These are phyloP conservation scores for Moesziomyces sp. DNA, from an alignment of 1,284 basidiomycete species.

Conservation along the genomic window DNA sequence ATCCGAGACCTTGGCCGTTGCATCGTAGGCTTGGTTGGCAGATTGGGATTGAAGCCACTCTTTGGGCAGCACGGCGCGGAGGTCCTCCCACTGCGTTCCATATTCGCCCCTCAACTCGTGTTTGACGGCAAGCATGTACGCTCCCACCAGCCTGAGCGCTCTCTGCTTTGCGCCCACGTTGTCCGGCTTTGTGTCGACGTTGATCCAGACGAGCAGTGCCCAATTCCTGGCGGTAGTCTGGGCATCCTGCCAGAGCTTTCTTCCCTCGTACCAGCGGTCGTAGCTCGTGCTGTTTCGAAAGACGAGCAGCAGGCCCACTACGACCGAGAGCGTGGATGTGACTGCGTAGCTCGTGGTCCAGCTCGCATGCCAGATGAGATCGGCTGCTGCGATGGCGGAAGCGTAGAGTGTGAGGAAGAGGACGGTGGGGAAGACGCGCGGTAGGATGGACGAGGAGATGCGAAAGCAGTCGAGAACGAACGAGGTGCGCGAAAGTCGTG, in stretches of 20 bases:
- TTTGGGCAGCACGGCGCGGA: constrained; percentile 19
- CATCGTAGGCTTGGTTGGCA: no score
- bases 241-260: constrained; percentile 77
- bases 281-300: constrained; percentile 68
- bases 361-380: constrained; percentile 72
- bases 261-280: constrained; percentile 82
- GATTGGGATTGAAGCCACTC: constrained; percentile 13
- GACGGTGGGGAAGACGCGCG: constrained; percentile 74
- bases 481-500: constrained; percentile 74
- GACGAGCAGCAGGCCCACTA: constrained; percentile 74
- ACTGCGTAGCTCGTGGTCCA: constrained; percentile 78
- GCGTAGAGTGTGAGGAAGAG: constrained; percentile 83
- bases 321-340: constrained; percentile 85
- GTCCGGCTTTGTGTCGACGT: constrained; percentile 70
- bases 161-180: no score
- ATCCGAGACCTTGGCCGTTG: no score
- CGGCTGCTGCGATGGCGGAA: constrained; percentile 72
- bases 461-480: constrained; percentile 88
- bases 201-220: constrained; percentile 80
- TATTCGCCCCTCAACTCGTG: constrained; percentile 76
- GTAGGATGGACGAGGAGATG: constrained; percentile 73
- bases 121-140: constrained; percentile 78
- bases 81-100: constrained; percentile 23
- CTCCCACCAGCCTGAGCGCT: constrained; percentile 32
- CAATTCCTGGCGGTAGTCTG: constrained; percentile 74